A percentile compares a stretch with the other conserved stretches of the same genome.
These are phyloP conservation scores for Logfia minima DNA, from an alignment of 129 eudicot species.

Conservation along the genomic window DNA sequence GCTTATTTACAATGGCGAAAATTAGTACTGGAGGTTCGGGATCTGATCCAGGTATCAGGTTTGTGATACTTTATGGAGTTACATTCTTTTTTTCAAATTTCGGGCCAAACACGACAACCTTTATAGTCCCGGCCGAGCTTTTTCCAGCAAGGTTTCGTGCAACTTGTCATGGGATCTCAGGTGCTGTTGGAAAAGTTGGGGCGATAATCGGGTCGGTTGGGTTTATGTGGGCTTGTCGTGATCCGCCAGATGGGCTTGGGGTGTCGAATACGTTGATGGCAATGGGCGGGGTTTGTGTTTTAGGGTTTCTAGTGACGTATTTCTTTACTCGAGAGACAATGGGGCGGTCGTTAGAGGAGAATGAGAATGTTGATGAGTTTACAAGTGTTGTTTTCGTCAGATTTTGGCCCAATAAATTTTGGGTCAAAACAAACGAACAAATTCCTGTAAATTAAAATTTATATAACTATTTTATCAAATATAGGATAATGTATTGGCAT, in stretches of 20 bases:
- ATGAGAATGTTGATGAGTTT: constrained; percentile 52
- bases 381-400: constrained; percentile 37
- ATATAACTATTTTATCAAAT: background rate
- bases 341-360: constrained; percentile 66
- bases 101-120: constrained; percentile 65
- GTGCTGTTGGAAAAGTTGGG: constrained; percentile 55
- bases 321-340: constrained; percentile 57
- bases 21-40: constrained; percentile 25
- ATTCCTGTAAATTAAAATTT: constrained; percentile 1
- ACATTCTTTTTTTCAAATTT: constrained; percentile 57
- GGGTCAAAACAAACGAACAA: background rate
- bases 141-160: constrained; percentile 66
- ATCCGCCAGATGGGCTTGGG: constrained; percentile 28
- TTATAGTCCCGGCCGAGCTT: constrained; percentile 67
- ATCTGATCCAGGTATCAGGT: constrained; percentile 16
- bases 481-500: background rate
- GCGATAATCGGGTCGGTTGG: constrained; percentile 54
- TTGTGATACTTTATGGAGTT: constrained; percentile 49
- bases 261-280: constrained; percentile 35
- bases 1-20: constrained; percentile 38
- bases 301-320: constrained; percentile 52
- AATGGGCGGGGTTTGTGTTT: constrained; percentile 45
- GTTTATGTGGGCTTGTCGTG: constrained; percentile 43
- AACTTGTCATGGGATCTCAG: constrained; percentile 62
- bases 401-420: constrained; percentile 31